These are phyloP conservation scores for Monilinia fructigena DNA, from an alignment of 2,329 filamentous ascomycete genomes.

Conservation along the genomic window DNA sequence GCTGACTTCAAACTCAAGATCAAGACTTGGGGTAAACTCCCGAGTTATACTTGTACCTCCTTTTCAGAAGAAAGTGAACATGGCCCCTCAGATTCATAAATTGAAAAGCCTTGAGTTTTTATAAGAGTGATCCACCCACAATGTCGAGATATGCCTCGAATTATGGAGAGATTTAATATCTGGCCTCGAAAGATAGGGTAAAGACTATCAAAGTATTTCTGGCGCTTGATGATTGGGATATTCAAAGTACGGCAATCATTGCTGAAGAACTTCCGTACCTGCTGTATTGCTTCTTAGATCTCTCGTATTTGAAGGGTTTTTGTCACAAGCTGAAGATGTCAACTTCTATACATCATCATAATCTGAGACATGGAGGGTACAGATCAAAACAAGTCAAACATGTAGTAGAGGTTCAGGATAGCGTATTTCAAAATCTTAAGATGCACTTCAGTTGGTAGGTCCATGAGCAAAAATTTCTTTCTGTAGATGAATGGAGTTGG, in stretches of 20 bases:
- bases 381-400: background rate
- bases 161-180: background rate
- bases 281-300: background rate
- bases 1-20: background rate
- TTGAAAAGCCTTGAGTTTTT: background rate
- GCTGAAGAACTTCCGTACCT: background rate
- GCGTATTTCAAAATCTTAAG: constrained; percentile 1
- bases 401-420: background rate
- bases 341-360: background rate
- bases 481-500: background rate
- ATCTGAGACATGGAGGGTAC: no score
- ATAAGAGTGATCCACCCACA: background rate
- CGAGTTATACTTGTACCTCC: no score
- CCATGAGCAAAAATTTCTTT: background rate
- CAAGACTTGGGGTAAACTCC: background rate
- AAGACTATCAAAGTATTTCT: background rate
- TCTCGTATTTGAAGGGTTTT: background rate
- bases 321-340: background rate
- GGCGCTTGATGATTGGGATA: background rate
- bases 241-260: no score
- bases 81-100: fast-evolving
- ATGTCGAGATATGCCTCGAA: constrained; percentile 9
- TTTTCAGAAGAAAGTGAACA: background rate
- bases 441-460: background rate
- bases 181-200: background rate